Base-by-base conservation (phyloP, 768 basidiomycete genomes). In the Mrakia gelida region DNA sequence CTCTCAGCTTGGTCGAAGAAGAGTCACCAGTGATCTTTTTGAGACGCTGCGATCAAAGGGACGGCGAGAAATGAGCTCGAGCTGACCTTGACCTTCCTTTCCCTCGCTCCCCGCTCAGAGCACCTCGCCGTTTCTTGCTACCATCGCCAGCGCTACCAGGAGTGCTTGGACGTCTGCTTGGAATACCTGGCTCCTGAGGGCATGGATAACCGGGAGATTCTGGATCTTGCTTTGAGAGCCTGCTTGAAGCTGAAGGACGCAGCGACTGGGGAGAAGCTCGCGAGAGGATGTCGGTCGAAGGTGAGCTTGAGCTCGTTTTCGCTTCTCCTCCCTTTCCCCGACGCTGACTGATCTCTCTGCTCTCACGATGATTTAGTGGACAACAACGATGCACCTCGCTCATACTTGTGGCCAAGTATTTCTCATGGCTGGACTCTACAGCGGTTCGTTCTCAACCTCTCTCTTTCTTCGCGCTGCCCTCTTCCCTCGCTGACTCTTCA, bases 251-350 rank as follows among this genome's bases (percentile, higher is more conserved):
- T 75, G 13, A 30, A 54, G 23, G 73, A 78, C 28, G 21, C 7
- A 26, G 65, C 30, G n/a, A 67, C 65, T 1, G 77, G 77, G 18
- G 73, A 78, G 38, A 41, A 16, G 16, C 26, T 78, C 7, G 77
- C 77, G 4, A 34, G 77, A 26, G 68, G 68, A 18, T 78, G 77
- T 65, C 63, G 77, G 30, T 67, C 77, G 4, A 78, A 49, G 77
- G 77, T 78, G 34, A 62, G 71, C 16, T 32, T 30, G 11, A 52
- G 18, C 8, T 38, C 38, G 34, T 28, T 41, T 41, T 52, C 43
- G 6, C 8, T 28, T 28, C 49, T 28, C 30, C 38, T 70, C n/a
- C 13, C 18, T 16, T 61, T 26, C 11, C 28, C n/a, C 18, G 10
- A 1, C 61, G 2, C 10, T 23, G 43, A 18, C 10, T 45, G 21